Percentiles rank a stretch among this genome's conserved stretches.
Evolutionary conservation across 2,329 filamentous ascomycete genomes (phyloP).

Genomic region (Sclerotinia minor): DNA sequence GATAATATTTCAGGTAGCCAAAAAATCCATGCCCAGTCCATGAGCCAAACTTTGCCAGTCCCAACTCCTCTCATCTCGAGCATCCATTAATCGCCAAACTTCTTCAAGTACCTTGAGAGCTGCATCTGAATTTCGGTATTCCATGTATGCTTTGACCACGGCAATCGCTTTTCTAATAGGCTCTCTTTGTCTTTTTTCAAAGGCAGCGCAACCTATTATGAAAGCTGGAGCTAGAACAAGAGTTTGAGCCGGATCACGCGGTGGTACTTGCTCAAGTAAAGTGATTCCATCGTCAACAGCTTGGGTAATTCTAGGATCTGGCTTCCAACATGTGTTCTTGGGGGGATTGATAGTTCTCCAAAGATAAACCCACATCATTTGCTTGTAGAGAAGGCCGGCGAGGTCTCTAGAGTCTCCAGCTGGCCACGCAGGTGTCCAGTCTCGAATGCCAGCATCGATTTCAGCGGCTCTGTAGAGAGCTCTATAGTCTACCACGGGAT

Average conservation of each 20-base stretch:
- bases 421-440: conserved; percentile 69
- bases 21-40: conserved; percentile 56
- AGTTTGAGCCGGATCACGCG: conserved; percentile 59
- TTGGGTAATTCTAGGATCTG: conserved; percentile 52
- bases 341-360: conserved; percentile 63
- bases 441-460: conserved; percentile 72
- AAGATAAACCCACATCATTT: conserved; percentile 66
- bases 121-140: conserved; percentile 58
- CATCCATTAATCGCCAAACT: conserved; percentile 60
- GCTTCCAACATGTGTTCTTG: conserved; percentile 39
- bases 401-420: conserved; percentile 57
- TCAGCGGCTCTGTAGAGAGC: conserved; percentile 71
- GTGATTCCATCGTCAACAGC: conserved; percentile 58
- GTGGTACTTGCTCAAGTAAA: conserved; percentile 56
- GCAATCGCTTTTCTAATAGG: conserved; percentile 52
- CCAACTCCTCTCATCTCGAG: conserved; percentile 59
- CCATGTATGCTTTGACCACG: conserved; percentile 58
- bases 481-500: conserved; percentile 71
- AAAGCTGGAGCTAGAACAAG: conserved; percentile 61
- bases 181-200: conserved; percentile 53
- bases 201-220: conserved; percentile 61
- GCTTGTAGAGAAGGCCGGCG: conserved; percentile 61
- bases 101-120: conserved; percentile 56
- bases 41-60: conserved; percentile 62
- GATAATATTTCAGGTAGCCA: conserved; percentile 41